These are phyloP conservation scores for Hordeum marinum DNA, from an alignment of 176 grass and related monocot genomes.

Conservation along the genomic window DNA sequence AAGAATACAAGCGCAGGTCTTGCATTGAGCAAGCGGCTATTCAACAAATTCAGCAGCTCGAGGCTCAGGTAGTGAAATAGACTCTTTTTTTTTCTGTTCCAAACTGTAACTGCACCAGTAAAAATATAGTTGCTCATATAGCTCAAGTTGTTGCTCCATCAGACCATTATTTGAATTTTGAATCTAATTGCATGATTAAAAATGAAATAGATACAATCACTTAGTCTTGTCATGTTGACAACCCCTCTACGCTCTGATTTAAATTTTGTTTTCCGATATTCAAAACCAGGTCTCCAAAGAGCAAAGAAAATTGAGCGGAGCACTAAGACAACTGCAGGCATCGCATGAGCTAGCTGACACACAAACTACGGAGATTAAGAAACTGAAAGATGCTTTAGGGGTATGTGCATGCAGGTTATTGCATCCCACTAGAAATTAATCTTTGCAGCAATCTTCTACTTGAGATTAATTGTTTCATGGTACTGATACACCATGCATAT, in stretches of 20 bases:
- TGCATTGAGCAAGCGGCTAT: conserved; percentile 95
- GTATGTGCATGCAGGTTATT: conserved; percentile 36
- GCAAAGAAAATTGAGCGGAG: conserved; percentile 49
- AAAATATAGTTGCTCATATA: neutral
- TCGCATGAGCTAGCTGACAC: conserved; percentile 52
- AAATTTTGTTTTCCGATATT: neutral
- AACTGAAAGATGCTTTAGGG: conserved; percentile 63
- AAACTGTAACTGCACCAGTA: neutral
- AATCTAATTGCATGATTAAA: neutral
- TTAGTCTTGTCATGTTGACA: neutral
- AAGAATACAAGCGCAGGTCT: conserved; percentile 92
- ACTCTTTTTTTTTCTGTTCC: neutral
- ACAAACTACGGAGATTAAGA: conserved; percentile 65
- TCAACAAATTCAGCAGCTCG: conserved; percentile 84
- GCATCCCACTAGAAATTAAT: neutral
- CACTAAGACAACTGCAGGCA: conserved; percentile 59
- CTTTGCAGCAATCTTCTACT: neutral
- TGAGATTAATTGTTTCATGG: neutral
- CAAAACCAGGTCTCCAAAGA: conserved; percentile 58
- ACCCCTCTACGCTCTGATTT: neutral
- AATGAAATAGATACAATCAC: neutral
- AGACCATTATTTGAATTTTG: neutral
- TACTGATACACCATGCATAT: neutral
- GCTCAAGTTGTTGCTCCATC: neutral
- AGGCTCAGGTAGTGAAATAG: conserved; percentile 61